A percentile compares a stretch with the other conserved stretches of the same genome.
phyloP scores from a whole-genome alignment of 2,329 filamentous ascomycete species.

The Aureobasidium sp. region DNA sequence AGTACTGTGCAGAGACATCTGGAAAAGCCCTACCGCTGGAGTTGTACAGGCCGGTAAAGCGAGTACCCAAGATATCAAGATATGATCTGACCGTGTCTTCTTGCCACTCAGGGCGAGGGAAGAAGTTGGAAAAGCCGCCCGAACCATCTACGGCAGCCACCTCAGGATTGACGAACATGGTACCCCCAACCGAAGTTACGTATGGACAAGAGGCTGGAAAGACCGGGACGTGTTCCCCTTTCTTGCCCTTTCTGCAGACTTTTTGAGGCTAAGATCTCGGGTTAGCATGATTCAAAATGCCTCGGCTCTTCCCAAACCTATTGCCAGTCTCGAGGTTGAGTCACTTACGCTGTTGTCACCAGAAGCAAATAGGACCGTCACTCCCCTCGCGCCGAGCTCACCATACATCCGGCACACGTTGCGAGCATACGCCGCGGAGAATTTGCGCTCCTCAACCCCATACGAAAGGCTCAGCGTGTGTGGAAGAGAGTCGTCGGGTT shows the following conservation, averaged over 20 bases:
- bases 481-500: background rate
- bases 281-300: background rate
- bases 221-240: background rate
- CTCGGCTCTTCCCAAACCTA: too few relatives aligned
- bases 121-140: background rate
- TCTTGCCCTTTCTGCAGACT: too few relatives aligned
- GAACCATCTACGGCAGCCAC: background rate
- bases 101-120: constrained; percentile 34
- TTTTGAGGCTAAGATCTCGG: too few relatives aligned
- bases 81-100: constrained; percentile 34
- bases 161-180: background rate
- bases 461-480: background rate
- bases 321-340: background rate
- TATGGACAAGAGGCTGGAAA: background rate
- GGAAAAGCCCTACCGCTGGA: constrained; percentile 39
- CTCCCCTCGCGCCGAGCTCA: background rate
- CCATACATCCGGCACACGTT: background rate
- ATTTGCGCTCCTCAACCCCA: background rate
- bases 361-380: background rate
- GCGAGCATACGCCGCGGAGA: background rate
- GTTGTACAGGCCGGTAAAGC: constrained; percentile 42
- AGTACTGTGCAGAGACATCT: constrained; percentile 45
- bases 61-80: constrained; percentile 27
- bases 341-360: background rate
- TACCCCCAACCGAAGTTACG: background rate